These are phyloP conservation scores for Pochonia chlamydosporia DNA, from an alignment of 2,329 filamentous ascomycete genomes.

Conservation along the genomic window DNA sequence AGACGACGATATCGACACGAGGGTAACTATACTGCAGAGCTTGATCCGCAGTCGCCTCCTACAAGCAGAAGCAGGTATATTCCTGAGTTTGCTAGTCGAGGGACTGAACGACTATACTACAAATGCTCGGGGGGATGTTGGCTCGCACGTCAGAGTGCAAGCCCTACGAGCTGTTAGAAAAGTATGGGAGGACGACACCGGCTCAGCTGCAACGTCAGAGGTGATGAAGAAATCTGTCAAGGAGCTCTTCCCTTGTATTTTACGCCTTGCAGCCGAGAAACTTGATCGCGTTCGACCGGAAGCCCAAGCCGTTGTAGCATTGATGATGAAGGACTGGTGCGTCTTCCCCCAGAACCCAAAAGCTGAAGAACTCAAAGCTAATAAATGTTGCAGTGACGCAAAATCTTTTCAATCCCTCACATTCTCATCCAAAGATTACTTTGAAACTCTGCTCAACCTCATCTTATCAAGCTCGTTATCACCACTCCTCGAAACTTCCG, in stretches of 20 bases:
- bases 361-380: neutral
- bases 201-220: conserved; percentile 10
- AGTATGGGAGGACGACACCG: conserved; percentile 37
- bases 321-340: conserved; percentile 41
- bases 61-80: conserved; percentile 29
- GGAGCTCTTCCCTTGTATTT: conserved; percentile 41
- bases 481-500: conserved; percentile 29
- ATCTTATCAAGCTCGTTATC: conserved; percentile 30
- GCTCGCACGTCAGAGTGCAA: conserved; percentile 76
- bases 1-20: conserved; percentile 45
- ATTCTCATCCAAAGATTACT: conserved; percentile 57
- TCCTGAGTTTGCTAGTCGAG: conserved; percentile 42
- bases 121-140: conserved; percentile 82
- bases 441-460: conserved; percentile 46
- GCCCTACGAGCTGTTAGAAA: conserved; percentile 71
- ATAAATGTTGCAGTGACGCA: conserved; percentile 23
- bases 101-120: conserved; percentile 87
- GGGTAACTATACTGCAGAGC: conserved; percentile 50
- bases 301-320: conserved; percentile 49
- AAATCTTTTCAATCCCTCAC: conserved; percentile 31
- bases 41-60: conserved; percentile 43
- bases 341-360: conserved; percentile 13
- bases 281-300: conserved; percentile 76
- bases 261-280: conserved; percentile 79
- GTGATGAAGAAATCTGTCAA: conserved; percentile 26